A percentile compares a stretch with the other conserved stretches of the same genome.
phyloP scores from a whole-genome alignment of 129 eudicot species.

The Tagetes erecta region DNA sequence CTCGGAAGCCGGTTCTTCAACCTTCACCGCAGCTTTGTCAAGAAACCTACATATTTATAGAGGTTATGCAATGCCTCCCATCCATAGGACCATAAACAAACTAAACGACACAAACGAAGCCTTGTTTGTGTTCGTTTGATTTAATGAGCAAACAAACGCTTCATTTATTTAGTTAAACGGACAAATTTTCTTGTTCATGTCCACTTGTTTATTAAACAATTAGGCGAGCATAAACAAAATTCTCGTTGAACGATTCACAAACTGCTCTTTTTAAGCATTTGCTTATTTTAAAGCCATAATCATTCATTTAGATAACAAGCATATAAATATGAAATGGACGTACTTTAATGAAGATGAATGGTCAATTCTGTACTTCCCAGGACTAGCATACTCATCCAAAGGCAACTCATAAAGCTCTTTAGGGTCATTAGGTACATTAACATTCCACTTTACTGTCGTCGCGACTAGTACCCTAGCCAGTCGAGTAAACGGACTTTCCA shows the following conservation, averaged over 20 bases:
- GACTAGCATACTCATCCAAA: constrained; percentile 40
- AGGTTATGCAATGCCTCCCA: not conserved
- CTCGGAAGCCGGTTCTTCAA: constrained; percentile 22
- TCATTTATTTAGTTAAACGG: too few relatives aligned
- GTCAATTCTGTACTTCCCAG: constrained; percentile 50
- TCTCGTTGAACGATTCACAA: too few relatives aligned
- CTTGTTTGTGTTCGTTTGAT: too few relatives aligned
- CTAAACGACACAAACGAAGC: too few relatives aligned
- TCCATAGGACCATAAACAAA: too few relatives aligned
- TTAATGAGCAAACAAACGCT: too few relatives aligned
- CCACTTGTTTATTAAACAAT: too few relatives aligned
- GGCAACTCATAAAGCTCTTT: constrained; percentile 54
- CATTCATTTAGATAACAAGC: not conserved
- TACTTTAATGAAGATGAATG: constrained; percentile 52
- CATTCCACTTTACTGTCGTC: constrained; percentile 44
- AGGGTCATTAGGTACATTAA: constrained; percentile 45
- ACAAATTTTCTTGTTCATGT: too few relatives aligned
- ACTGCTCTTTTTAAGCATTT: too few relatives aligned
- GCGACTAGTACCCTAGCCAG: constrained; percentile 69
- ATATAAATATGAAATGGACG: not conserved
- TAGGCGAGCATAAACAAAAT: too few relatives aligned
- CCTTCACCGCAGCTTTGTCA: constrained; percentile 54
- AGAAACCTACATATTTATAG: constrained; percentile 33
- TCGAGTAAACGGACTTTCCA: constrained; percentile 53
- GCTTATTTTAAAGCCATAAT: too few relatives aligned